Evolutionary conservation across 108 stramenopile species (phyloP).

Genomic region (Stephanodiscus triporus): DNA sequence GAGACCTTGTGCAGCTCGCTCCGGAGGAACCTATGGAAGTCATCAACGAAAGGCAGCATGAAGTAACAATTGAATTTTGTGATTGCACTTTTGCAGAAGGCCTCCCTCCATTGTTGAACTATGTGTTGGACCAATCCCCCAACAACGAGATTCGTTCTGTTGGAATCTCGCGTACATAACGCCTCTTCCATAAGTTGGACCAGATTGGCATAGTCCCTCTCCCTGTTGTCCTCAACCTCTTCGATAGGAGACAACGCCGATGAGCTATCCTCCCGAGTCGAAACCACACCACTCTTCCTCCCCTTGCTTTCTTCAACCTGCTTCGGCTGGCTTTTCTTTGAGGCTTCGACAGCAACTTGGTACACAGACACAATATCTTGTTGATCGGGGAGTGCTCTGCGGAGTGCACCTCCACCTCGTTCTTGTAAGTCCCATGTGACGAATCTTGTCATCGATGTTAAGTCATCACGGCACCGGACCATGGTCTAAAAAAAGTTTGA

Average conservation of each 20-base stretch:
- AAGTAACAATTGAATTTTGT: conserved; percentile 96
- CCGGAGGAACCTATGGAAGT: conserved; percentile 84
- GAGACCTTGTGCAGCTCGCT: conserved; percentile 74
- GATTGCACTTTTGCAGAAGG: conserved; percentile 81
- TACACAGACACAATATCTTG: conserved; percentile 72
- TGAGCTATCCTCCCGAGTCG: conserved; percentile 45
- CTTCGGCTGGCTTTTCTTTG: conserved; percentile 47
- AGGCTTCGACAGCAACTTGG: conserved; percentile 66
- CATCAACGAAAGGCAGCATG: conserved; percentile 91
- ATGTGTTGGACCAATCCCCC: conserved; percentile 90
- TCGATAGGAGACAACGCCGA: conserved; percentile 45
- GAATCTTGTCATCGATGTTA: conserved; percentile 87
- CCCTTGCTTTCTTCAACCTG: conserved; percentile 48
- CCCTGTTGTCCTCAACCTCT: conserved; percentile 57
- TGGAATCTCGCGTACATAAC: conserved; percentile 71
- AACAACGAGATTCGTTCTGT: conserved; percentile 84
- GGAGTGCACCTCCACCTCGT: conserved; percentile 78
- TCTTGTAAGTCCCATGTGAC: conserved; percentile 96
- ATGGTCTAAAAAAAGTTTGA: conserved; percentile 46
- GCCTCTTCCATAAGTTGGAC: conserved; percentile 92
- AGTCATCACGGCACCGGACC: conserved; percentile 82
- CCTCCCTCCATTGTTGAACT: conserved; percentile 83
- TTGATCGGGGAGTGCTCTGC: conserved; percentile 79
- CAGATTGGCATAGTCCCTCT: conserved; percentile 76
- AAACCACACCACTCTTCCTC: conserved; percentile 41